Evolutionary conservation across 805 yeast genomes (phyloP).

Genomic region (Millerago galiae): DNA sequence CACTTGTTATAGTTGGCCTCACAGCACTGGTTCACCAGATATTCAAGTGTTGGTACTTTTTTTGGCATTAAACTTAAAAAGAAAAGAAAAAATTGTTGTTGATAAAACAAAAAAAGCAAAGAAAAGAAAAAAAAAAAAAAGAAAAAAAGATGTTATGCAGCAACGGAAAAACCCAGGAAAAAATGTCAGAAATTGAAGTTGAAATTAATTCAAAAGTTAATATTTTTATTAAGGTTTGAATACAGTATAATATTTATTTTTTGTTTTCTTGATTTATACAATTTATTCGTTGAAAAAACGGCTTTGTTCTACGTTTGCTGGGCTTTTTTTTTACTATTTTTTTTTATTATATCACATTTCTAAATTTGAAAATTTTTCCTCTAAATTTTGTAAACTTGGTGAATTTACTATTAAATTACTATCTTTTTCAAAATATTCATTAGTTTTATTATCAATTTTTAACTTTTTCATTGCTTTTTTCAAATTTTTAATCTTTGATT

Average conservation of each 20-base stretch:
- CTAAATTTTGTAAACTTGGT: constrained; percentile 10
- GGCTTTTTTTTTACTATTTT: background rate
- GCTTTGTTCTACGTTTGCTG: too few species aligned
- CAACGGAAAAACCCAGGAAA: too few species aligned
- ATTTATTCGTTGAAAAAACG: too few species aligned
- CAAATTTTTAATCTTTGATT: constrained; percentile 13
- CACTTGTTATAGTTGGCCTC: constrained; percentile 16
- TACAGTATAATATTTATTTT: too few species aligned
- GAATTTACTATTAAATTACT: background rate
- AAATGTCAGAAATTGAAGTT: too few species aligned
- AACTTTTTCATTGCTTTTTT: constrained; percentile 1
- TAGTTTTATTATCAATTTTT: background rate
- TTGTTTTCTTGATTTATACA: too few species aligned
- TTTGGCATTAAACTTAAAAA: background rate
- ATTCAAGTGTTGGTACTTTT: constrained; percentile 20
- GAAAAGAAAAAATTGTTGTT: background rate
- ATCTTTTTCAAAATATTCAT: background rate
- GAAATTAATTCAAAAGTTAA: too few species aligned
- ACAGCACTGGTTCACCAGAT: constrained; percentile 24
- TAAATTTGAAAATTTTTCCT: constrained; percentile 6
- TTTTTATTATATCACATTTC: background rate
- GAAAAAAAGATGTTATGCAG: too few species aligned
- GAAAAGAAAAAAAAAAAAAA: too few species aligned
- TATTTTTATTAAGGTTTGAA: too few species aligned
- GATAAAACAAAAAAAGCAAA: background rate